Conservation (phyloP, 2,329 filamentous ascomycete genomes). For the Penicillium sp. region DNA sequence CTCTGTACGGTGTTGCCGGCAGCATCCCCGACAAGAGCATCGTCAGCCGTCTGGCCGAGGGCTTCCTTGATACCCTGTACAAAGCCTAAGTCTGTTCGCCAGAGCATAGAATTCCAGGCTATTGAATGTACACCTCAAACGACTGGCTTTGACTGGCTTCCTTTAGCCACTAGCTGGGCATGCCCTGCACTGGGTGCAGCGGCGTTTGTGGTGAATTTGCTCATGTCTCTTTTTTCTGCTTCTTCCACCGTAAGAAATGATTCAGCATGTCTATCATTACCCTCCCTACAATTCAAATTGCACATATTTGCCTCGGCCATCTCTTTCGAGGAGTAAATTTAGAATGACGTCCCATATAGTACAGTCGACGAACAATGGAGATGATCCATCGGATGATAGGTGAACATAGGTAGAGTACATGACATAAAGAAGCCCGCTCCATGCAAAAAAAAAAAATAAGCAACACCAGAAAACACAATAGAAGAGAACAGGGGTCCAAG, state of each 20-base stretch:
- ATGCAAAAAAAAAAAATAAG: constrained; percentile 20
- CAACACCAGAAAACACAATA: constrained; percentile 7
- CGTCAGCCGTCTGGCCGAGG: constrained; percentile 84
- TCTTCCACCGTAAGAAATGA: constrained; percentile 10
- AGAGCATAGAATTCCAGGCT: constrained; percentile 5
- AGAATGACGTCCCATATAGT: constrained; percentile 20
- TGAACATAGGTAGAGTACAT: constrained; percentile 24
- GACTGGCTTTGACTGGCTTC: background rate
- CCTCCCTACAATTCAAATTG: constrained; percentile 22
- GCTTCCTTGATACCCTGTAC: constrained; percentile 91
- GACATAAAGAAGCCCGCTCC: constrained; percentile 28
- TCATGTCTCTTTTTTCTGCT: background rate
- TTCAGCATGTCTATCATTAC: constrained; percentile 20
- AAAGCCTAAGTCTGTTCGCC: constrained; percentile 63
- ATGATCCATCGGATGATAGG: constrained; percentile 1
- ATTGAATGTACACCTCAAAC: constrained; percentile 19
- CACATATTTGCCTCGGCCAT: constrained; percentile 22
- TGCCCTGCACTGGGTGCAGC: constrained; percentile 5
- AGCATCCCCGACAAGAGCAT: constrained; percentile 95
- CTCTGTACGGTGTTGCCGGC: constrained; percentile 92
- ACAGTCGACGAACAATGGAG: constrained; percentile 13
- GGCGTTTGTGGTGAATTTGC: constrained; percentile 15
- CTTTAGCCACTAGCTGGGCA: constrained; percentile 10
- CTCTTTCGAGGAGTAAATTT: constrained; percentile 15
- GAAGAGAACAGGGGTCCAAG: background rate